These are phyloP conservation scores for Ogataea polymorpha DNA, from an alignment of 805 yeast genomes.

Conservation along the genomic window DNA sequence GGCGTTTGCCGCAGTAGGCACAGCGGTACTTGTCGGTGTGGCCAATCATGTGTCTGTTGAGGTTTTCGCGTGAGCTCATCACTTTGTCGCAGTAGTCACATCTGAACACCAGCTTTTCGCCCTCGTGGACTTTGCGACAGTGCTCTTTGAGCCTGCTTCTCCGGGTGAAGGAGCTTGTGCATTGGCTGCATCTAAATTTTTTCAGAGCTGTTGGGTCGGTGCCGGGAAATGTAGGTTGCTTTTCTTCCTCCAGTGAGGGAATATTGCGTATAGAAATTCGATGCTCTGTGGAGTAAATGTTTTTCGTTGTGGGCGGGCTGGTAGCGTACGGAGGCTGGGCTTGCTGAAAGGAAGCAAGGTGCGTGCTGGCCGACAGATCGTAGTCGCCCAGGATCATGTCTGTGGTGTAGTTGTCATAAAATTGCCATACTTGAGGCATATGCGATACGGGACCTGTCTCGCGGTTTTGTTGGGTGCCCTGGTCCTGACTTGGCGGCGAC, in stretches of 20 bases:
- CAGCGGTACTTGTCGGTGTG: conserved; percentile 30
- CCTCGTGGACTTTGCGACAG: conserved; percentile 22
- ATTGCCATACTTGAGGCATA: background rate
- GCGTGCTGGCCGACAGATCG: background rate
- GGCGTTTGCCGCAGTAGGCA: conserved; percentile 21
- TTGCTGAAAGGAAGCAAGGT: background rate
- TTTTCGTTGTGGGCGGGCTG: background rate
- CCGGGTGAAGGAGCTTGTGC: conserved; percentile 26
- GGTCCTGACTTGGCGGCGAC: background rate
- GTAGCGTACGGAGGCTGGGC: background rate
- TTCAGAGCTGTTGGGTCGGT: background rate
- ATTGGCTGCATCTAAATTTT: conserved; percentile 20
- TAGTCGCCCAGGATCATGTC: background rate
- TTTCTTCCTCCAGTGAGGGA: background rate
- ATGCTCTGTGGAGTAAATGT: background rate
- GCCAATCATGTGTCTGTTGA: conserved; percentile 28
- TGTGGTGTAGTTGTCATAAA: background rate
- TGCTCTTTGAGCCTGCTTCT: conserved; percentile 29
- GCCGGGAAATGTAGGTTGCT: background rate
- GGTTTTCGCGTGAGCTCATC: conserved; percentile 24
- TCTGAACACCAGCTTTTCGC: conserved; percentile 16
- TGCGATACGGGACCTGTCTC: background rate
- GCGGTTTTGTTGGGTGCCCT: background rate
- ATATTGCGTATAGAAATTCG: background rate
- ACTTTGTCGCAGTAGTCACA: conserved; percentile 23